phyloP scores from a whole-genome alignment of 495 filamentous ascomycete species.

The Pyrenopolyporus hunteri region DNA sequence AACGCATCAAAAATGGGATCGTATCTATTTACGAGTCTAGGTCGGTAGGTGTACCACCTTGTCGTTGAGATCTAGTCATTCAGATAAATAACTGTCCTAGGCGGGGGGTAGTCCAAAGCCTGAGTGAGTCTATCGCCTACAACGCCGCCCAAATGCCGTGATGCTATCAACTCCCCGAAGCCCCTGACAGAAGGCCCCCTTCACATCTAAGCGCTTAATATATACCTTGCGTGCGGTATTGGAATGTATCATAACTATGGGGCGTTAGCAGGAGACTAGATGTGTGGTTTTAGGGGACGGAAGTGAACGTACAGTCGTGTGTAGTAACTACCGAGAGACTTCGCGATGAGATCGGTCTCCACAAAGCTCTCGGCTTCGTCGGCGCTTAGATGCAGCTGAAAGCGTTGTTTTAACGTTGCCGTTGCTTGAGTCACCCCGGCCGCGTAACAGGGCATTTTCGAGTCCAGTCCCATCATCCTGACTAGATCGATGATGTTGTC shows the following conservation, averaged over 20 bases:
- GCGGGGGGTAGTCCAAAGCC: slow-evolving; percentile 37
- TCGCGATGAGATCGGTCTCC: slow-evolving; percentile 71
- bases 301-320: slow-evolving; percentile 63
- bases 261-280: slow-evolving; percentile 10
- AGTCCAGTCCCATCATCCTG: slow-evolving; percentile 75
- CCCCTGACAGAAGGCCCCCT: slow-evolving; percentile 10
- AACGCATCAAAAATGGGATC: slow-evolving; percentile 11
- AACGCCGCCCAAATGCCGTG: slow-evolving; percentile 47
- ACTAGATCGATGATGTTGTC: slow-evolving; percentile 76
- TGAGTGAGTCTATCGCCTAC: slow-evolving; percentile 38
- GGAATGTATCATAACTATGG: slow-evolving; percentile 75
- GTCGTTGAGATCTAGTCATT: slow-evolving; percentile 32
- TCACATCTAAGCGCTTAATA: slow-evolving; percentile 56
- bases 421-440: slow-evolving; percentile 66
- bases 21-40: slow-evolving; percentile 29
- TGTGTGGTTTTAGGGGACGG: not conserved
- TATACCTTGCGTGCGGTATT: slow-evolving; percentile 80
- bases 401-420: slow-evolving; percentile 66
- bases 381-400: slow-evolving; percentile 74
- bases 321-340: slow-evolving; percentile 77
- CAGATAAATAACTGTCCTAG: slow-evolving; percentile 32
- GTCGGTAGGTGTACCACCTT: slow-evolving; percentile 9
- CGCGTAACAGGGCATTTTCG: slow-evolving; percentile 77
- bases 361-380: slow-evolving; percentile 76
- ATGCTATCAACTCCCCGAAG: slow-evolving; percentile 37